Base-by-base conservation (phyloP, 192 early-diverging fungal species). In the Backusella westeae region DNA sequence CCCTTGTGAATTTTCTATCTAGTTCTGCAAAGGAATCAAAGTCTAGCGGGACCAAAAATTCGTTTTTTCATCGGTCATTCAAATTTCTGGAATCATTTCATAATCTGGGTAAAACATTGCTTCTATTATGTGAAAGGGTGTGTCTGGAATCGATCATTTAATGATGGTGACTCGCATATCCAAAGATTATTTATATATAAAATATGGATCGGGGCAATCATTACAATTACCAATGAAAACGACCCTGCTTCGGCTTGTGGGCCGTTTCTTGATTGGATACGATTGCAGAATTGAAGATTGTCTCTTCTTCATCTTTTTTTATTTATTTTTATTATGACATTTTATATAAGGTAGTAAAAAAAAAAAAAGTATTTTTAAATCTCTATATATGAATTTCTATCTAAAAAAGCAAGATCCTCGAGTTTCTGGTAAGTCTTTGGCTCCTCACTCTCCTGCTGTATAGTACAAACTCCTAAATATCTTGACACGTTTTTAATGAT, bases 161-260 rank as follows among this genome's bases (percentile, higher is more conserved):
- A 63, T 29, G 12, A 63, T 29, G 56, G 56, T 63, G 26, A 63
- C 56, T 63, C 10, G 56, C 12, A 63, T 63, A 63, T 63, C n/a
- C 10, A 26, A 32, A 23, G 56, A 29, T 63, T 23, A 44, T 44
- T 44, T 44, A 44, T 44, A 44, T 44, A 44, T 32, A 32, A 32
- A n/a, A n/a, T 49, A 63, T 63, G 56, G 56, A 63, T 63, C 56
- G 56, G 56, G 56, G 56, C 56, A 63, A 63, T 63, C 56, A 29
- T 23, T 63, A 23, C 26, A 63, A 63, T 63, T 23, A 63, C 23
- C 56, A 63, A 26, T 63, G 56, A 63, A 26, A 63, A 29, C 12
- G 12, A 10, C 56, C 29, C 9, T 4, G 12, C 26, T 63, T 63
- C 56, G 56, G 56, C 56, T 63, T 63, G 56, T 63, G 56, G 23